Conservation (phyloP, 441 rosid genomes). For the Gossypium davidsonii region DNA sequence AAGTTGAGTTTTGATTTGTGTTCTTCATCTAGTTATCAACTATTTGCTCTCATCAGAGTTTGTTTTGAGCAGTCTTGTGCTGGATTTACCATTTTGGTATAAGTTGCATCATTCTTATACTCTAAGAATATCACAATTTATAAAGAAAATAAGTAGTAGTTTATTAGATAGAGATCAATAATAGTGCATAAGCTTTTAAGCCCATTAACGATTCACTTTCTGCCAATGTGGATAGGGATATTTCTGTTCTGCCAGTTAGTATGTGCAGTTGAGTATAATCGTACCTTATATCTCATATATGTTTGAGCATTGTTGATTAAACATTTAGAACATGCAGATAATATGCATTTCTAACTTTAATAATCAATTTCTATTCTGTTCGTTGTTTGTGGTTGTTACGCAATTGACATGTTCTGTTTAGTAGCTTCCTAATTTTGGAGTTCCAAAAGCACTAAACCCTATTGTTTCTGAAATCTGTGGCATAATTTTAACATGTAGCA, state of each 20-base stretch:
- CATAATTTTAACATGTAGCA: background rate
- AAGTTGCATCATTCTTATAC: background rate
- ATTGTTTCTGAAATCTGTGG: constrained; percentile 5
- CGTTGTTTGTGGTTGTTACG: constrained; percentile 1
- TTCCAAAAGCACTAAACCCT: background rate
- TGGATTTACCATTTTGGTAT: background rate
- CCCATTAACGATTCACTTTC: background rate
- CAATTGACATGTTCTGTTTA: constrained; percentile 4
- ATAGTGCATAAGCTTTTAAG: constrained; percentile 3
- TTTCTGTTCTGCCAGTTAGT: background rate
- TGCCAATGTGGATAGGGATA: background rate
- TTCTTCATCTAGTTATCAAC: background rate
- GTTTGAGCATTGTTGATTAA: constrained; percentile 5
- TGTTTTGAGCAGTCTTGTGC: background rate
- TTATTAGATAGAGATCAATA: background rate
- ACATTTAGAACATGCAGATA: constrained; percentile 7
- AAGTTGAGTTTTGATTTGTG: constrained; percentile 2
- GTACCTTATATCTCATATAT: background rate
- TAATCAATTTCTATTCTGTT: background rate
- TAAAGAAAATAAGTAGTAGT: background rate
- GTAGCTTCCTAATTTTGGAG: background rate
- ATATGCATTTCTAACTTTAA: background rate
- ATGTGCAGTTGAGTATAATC: background rate
- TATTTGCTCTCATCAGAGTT: constrained; percentile 8
- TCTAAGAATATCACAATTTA: background rate